Base-by-base conservation (phyloP, 1,284 basidiomycete species). In the Irpex lacteus region DNA sequence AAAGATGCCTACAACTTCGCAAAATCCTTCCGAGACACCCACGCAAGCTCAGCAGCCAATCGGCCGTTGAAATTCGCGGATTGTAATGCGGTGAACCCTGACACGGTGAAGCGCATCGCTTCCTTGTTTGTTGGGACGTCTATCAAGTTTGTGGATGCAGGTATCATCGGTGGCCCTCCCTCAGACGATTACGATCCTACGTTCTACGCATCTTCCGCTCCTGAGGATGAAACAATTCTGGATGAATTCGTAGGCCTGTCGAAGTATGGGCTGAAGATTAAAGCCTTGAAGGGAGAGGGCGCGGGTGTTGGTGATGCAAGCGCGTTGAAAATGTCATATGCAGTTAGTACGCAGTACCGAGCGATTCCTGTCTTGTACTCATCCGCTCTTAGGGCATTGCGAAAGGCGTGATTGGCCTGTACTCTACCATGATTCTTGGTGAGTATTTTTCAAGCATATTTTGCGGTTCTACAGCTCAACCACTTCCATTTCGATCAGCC, bases 281-380 rank as follows among this genome's bases (percentile, higher is more conserved):
- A 77, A 7, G 68, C 77, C 1, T 69, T 87, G 67, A 78, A 70
- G 36, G 83, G 81, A 15, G 80, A 83, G 61, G 81, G 80, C 21
- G 78, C 75, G 1, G 80, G 80, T 1, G 74, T 86, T 18, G 84
- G 87, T 4, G 84, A 83, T 67, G 86, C 86, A 3, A 88, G 85
- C 67, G 85, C 85, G 4, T 70, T 87, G 65, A 87, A 87, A 73
- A 86, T 87, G 85, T 83, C 84, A 15, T 85, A 88, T 71, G 84
- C 84, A 61, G 85, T 87, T 64, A 73, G 81, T 59, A 7, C 26
- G 13, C 36, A 44, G 11, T 11, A 19, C 18, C 4, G 53, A 55
- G 32, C 9, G 18, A 19, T 19, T 2, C 18, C 11, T 34, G 18
- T 34, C 2, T 55, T 55, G 53, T 11, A n/a, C 56, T 21, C 21